A percentile compares a stretch with the other conserved stretches of the same genome.
Conservation (phyloP, 2,329 filamentous ascomycete genomes). For the Ophiognomonia clavigignenti-juglandacearum region DNA sequence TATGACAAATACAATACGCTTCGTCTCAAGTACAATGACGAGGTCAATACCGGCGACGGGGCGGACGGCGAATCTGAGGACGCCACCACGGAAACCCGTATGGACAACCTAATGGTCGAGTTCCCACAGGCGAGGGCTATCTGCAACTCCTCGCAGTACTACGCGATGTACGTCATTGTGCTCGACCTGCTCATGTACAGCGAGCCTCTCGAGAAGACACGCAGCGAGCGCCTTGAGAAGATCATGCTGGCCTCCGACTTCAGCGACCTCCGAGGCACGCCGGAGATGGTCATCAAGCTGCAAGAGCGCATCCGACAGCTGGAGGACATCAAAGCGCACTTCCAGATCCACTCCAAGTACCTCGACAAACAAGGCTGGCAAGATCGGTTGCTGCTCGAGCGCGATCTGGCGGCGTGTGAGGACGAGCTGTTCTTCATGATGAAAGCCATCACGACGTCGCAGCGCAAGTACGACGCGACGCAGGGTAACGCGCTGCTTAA, state of each 20-base stretch:
- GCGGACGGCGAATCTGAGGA: slow-evolving; percentile 47
- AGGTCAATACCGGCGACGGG: slow-evolving; percentile 65
- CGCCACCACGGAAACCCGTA: slow-evolving; percentile 62
- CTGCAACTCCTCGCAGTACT: slow-evolving; percentile 96
- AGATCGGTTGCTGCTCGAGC: slow-evolving; percentile 82
- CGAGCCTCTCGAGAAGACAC: slow-evolving; percentile 95
- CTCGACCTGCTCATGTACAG: slow-evolving; percentile 93
- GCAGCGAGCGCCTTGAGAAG: slow-evolving; percentile 90
- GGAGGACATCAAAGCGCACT: slow-evolving; percentile 93
- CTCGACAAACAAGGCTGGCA: slow-evolving; percentile 89
- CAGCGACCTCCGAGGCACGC: slow-evolving; percentile 88
- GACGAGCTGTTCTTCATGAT: slow-evolving; percentile 99
- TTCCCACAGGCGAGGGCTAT: slow-evolving; percentile 92
- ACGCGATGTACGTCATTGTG: slow-evolving; percentile 96
- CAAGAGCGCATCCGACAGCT: slow-evolving; percentile 91
- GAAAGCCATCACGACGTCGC: slow-evolving; percentile 97
- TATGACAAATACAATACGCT: slow-evolving; percentile 99
- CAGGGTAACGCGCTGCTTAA: slow-evolving; percentile 76
- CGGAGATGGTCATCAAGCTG: slow-evolving; percentile 84
- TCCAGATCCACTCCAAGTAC: slow-evolving; percentile 85
- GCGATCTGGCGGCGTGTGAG: slow-evolving; percentile 82
- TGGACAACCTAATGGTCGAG: slow-evolving; percentile 95
- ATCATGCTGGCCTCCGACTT: slow-evolving; percentile 99
- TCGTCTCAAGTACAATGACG: slow-evolving; percentile 94
- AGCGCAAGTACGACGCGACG: slow-evolving; percentile 74